phyloP scores from a whole-genome alignment of 2,329 filamentous ascomycete species.

The Xylaria sp. region DNA sequence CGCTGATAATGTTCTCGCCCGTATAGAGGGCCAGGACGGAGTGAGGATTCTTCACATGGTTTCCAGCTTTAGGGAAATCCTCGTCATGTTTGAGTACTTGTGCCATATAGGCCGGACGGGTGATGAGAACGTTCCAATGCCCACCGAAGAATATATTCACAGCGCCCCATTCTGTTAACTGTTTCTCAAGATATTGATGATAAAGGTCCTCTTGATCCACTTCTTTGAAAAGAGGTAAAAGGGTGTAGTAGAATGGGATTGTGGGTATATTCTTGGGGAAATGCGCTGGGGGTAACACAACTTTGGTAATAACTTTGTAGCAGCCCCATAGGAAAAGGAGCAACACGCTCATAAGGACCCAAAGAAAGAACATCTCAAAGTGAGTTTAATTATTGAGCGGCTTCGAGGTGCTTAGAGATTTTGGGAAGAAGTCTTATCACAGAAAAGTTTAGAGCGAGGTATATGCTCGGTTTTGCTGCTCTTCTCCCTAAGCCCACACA shows the following conservation, averaged over 20 bases:
- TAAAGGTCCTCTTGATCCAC: constrained; percentile 57
- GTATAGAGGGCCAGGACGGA: constrained; percentile 52
- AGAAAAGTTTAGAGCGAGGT: neutral
- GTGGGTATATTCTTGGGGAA: constrained; percentile 54
- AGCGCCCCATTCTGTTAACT: constrained; percentile 54
- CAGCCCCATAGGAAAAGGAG: constrained; percentile 9
- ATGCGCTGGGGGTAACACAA: constrained; percentile 42
- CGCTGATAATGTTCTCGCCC: constrained; percentile 55
- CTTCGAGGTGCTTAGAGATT: no score
- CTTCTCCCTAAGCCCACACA: neutral
- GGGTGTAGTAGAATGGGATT: constrained; percentile 56
- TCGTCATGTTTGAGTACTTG: constrained; percentile 52
- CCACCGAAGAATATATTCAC: constrained; percentile 61
- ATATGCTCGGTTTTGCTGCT: neutral
- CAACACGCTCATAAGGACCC: neutral
- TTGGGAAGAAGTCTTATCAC: neutral
- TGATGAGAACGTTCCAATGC: constrained; percentile 60
- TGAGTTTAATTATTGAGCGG: neutral
- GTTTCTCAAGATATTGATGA: constrained; percentile 52
- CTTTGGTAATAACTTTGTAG: constrained; percentile 5
- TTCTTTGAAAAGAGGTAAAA: constrained; percentile 55
- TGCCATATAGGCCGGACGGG: constrained; percentile 55
- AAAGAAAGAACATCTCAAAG: neutral
- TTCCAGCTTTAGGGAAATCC: constrained; percentile 53
- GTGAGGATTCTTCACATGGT: constrained; percentile 54